phyloP scores from a whole-genome alignment of 352 stramenopile genomes.

The Saprolegnia parasitica region DNA sequence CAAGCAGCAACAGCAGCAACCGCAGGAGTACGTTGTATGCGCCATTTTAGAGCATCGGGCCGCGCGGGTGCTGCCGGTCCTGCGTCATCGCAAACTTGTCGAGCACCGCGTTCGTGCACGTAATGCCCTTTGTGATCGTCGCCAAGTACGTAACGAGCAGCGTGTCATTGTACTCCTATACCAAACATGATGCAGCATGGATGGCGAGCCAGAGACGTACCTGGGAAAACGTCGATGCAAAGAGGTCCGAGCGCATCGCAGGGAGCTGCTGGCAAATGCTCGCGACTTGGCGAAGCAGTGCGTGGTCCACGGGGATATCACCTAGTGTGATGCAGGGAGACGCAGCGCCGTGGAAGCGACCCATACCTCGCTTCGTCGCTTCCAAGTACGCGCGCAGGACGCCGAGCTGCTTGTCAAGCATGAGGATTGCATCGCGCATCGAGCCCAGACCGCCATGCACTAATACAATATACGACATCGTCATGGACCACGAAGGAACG shows the following conservation, averaged over 20 bases:
- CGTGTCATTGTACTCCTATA: slow-evolving; percentile 76
- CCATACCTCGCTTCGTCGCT: slow-evolving; percentile 59
- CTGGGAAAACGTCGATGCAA: slow-evolving; percentile 66
- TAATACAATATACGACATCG: slow-evolving; percentile 32
- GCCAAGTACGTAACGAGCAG: slow-evolving; percentile 78
- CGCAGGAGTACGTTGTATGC: background rate
- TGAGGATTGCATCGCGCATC: slow-evolving; percentile 76
- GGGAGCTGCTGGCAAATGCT: slow-evolving; percentile 83
- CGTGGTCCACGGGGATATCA: slow-evolving; percentile 68
- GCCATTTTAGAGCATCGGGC: slow-evolving; percentile 8
- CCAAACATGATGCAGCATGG: background rate
- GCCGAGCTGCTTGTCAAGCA: slow-evolving; percentile 77
- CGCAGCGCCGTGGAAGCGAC: background rate
- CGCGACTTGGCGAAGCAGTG: slow-evolving; percentile 77
- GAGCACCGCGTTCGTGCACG: slow-evolving; percentile 71
- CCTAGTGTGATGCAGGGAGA: slow-evolving; percentile 30
- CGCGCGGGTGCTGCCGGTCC: slow-evolving; percentile 57
- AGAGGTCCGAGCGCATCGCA: slow-evolving; percentile 65
- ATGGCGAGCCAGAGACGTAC: slow-evolving; percentile 26
- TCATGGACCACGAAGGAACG: background rate
- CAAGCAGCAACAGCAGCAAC: background rate
- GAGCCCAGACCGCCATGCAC: slow-evolving; percentile 78
- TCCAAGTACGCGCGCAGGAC: slow-evolving; percentile 68
- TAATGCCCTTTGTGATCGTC: slow-evolving; percentile 75
- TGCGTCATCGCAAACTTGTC: slow-evolving; percentile 71